phyloP scores from a whole-genome alignment of 345 rosid genomes.

The Eucalyptus grandis region DNA sequence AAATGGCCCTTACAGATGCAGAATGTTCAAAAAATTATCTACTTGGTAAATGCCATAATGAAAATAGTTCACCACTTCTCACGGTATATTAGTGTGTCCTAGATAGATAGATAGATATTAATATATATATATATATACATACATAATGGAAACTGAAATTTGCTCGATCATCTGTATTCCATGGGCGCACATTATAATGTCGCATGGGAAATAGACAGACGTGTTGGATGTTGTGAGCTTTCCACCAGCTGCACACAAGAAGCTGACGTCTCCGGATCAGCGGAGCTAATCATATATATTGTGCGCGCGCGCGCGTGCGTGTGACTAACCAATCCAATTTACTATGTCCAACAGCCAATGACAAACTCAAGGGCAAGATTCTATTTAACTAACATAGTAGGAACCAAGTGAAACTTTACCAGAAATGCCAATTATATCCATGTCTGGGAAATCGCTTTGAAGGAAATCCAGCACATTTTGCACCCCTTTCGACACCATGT shows the following conservation, averaged over 20 bases:
- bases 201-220: background rate
- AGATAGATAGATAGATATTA: background rate
- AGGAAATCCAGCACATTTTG: conserved; percentile 84
- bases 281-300: background rate
- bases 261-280: background rate
- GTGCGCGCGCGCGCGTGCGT: fast-evolving
- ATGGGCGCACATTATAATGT: background rate
- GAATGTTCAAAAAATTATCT: background rate
- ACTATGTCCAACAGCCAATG: background rate
- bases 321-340: background rate
- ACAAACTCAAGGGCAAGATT: background rate
- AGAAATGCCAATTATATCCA: conserved; percentile 77
- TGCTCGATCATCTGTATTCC: background rate
- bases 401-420: conserved; percentile 14
- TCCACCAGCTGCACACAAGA: background rate
- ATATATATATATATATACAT: fast-evolving
- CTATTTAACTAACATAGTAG: background rate
- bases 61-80: background rate
- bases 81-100: background rate
- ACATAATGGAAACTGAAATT: background rate
- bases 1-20: background rate
- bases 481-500: conserved; percentile 92
- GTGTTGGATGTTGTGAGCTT: background rate
- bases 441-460: conserved; percentile 68
- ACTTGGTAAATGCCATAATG: background rate